Percentiles rank a stretch among this genome's conserved stretches.
These are phyloP conservation scores for Fusarium sp. DNA, from an alignment of 2,329 filamentous ascomycete species.

Conservation along the genomic window DNA sequence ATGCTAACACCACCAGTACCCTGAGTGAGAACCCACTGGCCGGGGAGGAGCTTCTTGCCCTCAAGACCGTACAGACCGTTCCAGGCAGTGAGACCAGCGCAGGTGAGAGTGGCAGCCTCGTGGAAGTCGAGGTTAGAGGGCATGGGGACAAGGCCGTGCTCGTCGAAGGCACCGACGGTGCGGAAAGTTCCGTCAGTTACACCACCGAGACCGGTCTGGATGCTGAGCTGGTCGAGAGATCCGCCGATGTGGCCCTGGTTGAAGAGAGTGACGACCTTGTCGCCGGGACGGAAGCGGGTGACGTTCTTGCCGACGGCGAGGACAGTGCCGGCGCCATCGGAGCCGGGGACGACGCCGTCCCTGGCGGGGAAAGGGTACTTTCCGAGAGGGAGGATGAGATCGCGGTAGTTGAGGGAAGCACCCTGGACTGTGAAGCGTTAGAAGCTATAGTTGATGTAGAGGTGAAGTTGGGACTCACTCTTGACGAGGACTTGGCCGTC, in stretches of 20 bases:
- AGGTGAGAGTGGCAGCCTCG: conserved; percentile 67
- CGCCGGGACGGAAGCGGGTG: conserved; percentile 60
- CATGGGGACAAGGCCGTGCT: conserved; percentile 72
- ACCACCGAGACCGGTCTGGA: conserved; percentile 72
- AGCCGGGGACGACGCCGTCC: conserved; percentile 59
- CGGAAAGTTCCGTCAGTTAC: conserved; percentile 74
- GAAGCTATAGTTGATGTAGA: no score
- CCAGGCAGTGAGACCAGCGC: conserved; percentile 72
- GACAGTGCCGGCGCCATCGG: conserved; percentile 65
- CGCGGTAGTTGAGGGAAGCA: conserved; percentile 65
- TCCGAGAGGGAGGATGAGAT: conserved; percentile 61
- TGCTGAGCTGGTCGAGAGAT: conserved; percentile 46
- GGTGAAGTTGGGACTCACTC: conserved; percentile 39
- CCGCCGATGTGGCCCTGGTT: conserved; percentile 63
- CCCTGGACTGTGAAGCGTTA: conserved; percentile 53
- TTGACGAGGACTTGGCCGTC: conserved; percentile 79
- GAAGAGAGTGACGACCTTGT: conserved; percentile 70
- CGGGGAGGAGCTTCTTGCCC: conserved; percentile 59
- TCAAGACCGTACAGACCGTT: conserved; percentile 70
- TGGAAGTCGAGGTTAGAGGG: conserved; percentile 64
- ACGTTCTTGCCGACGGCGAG: conserved; percentile 61
- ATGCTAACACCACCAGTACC: conserved; percentile 77
- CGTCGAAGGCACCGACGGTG: conserved; percentile 73
- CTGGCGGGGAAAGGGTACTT: conserved; percentile 56
- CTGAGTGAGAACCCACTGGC: conserved; percentile 70